Evolutionary conservation across 2,329 filamentous ascomycete genomes (phyloP), one percentile per base, ranked within the genome.

Genomic region (Exutisphaerella laricina): DNA sequence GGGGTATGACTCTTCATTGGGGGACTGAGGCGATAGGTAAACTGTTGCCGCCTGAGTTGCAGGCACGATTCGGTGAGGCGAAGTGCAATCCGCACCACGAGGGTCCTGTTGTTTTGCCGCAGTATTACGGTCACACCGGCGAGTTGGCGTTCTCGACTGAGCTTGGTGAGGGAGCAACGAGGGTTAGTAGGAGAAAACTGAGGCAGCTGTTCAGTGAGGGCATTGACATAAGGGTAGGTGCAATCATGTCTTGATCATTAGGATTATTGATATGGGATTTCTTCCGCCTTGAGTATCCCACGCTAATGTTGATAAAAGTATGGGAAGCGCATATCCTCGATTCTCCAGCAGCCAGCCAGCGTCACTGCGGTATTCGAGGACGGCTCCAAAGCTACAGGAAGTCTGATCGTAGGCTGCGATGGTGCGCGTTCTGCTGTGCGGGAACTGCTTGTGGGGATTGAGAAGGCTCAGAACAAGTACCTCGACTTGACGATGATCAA

Each of bases 1-100:
- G 49, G 49, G 46, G 49, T 17, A 49, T 49, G 43, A 49, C 36
- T 22, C 31, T 51, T n/a, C 46, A 51, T 21, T 51, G 49, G 46
- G 43, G 46, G 13, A 33, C 26, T 6, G 41, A 43, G 16, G 34
- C 35, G 13, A 25, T 49, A 5, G 14, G 26, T 8, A 31, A 36
- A 20, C 18, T 51, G 14, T 35, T 51, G 14, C 46, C 49, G 10
- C 34, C 38, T 8, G 34, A 48, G 18, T 38, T 54, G 16, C 35
- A 34, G 12, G 20, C 31, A 2, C 43, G 43, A 5, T 34, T 51
- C 12, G 29, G 44, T 13, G 48, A 54, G 26, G 46, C 39, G 12
- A 36, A 34, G 18, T 23, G 31, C 22, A 42, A 51, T 40, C 35
- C 43, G 2, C 29, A 10, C 33, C 44, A 20, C 14, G 23, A 37